Conservation (phyloP, 129 eudicot genomes). For the Logfia minima region DNA sequence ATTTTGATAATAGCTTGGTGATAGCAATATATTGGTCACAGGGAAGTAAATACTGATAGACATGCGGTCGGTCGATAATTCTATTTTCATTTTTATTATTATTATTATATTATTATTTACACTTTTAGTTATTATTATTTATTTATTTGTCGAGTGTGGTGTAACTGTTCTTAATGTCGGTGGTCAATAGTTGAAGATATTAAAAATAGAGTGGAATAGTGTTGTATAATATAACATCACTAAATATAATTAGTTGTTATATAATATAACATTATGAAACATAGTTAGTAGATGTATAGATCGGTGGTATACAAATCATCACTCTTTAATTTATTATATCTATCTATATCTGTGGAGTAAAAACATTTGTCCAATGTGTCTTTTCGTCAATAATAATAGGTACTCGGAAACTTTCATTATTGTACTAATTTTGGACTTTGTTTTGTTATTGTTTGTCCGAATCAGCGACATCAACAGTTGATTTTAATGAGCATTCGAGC, state of each 20-base stretch:
- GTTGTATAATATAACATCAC: no score
- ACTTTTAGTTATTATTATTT: background rate
- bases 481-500: constrained; percentile 53
- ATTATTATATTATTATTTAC: no score
- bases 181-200: background rate
- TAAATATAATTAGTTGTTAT: no score
- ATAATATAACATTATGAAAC: no score
- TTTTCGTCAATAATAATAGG: constrained; percentile 4
- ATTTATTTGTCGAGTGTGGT: background rate
- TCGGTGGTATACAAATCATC: no score
- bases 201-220: no score
- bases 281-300: no score
- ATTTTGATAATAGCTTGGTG: background rate
- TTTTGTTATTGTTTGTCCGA: background rate
- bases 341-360: background rate
- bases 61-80: no score
- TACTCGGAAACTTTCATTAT: background rate
- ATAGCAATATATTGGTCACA: background rate
- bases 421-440: background rate
- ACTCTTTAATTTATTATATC: no score
- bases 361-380: background rate
- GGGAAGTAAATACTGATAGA: no score
- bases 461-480: constrained; percentile 33
- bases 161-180: constrained; percentile 13
- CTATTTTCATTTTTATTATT: no score